Evolutionary conservation across 768 basidiomycete genomes (phyloP).

Genomic region (Psilocybe cyanescens): DNA sequence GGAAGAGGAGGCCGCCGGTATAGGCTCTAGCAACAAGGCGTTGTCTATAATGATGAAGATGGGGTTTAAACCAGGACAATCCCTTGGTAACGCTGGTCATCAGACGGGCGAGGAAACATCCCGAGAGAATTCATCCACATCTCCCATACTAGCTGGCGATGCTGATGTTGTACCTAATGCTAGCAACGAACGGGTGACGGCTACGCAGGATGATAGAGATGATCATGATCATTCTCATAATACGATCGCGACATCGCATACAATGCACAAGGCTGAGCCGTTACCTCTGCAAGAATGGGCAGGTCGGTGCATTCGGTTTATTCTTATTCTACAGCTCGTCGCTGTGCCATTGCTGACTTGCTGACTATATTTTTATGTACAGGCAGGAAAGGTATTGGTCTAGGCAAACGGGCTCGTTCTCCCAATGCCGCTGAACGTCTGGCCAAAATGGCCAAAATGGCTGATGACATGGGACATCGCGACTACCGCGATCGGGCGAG

Average conservation of each 20-base stretch:
- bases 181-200: slow-evolving; percentile 13
- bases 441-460: slow-evolving; percentile 81
- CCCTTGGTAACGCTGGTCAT: slow-evolving; percentile 56
- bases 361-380: slow-evolving; percentile 14
- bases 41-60: slow-evolving; percentile 92
- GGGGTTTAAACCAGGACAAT: slow-evolving; percentile 88
- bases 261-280: slow-evolving; percentile 62
- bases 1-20: slow-evolving; percentile 61
- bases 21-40: slow-evolving; percentile 69
- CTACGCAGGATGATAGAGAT: slow-evolving; percentile 9
- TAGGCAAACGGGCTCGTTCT: slow-evolving; percentile 69
- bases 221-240: not conserved
- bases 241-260: slow-evolving; percentile 9
- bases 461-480: slow-evolving; percentile 55
- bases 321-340: slow-evolving; percentile 3
- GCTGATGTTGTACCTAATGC: slow-evolving; percentile 10
- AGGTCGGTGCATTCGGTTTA: slow-evolving; percentile 49
- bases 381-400: slow-evolving; percentile 84
- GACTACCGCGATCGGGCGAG: slow-evolving; percentile 73
- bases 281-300: slow-evolving; percentile 81
- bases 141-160: not conserved
- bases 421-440: slow-evolving; percentile 65
- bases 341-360: slow-evolving; percentile 2
- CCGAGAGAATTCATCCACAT: not conserved
- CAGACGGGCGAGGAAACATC: slow-evolving; percentile 5